A percentile compares a stretch with the other conserved stretches of the same genome.
Conservation (phyloP, 805 yeast genomes). For the Komagataella phaffii region DNA sequence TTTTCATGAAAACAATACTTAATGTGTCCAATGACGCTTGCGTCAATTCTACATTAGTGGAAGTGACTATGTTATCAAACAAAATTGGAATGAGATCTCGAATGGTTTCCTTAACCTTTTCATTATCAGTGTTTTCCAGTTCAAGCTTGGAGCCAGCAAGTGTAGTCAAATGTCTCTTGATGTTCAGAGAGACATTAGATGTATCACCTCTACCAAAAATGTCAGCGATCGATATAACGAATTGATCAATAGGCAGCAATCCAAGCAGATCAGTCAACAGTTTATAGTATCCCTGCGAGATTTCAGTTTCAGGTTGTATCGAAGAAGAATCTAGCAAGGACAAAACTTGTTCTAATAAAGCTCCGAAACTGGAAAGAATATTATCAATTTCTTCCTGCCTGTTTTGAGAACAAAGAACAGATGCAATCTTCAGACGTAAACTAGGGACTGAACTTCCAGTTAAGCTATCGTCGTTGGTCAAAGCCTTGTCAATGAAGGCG, state of each 20-base stretch:
- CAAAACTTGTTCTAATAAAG: neutral
- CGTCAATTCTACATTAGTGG: constrained; percentile 32
- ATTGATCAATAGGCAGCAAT: constrained; percentile 63
- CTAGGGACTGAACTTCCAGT: constrained; percentile 25
- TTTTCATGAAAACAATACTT: constrained; percentile 48
- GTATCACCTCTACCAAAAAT: constrained; percentile 20
- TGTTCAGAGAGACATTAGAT: constrained; percentile 27
- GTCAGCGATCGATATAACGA: constrained; percentile 44
- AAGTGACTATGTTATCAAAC: constrained; percentile 21
- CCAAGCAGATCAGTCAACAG: constrained; percentile 52
- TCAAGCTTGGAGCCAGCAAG: constrained; percentile 60
- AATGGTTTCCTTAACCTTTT: constrained; percentile 36
- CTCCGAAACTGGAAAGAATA: neutral
- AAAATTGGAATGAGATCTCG: constrained; percentile 35
- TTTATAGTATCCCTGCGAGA: constrained; percentile 31
- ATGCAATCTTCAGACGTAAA: constrained; percentile 23
- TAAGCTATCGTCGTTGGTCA: constrained; percentile 19
- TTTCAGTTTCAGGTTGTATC: constrained; percentile 24
- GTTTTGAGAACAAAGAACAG: constrained; percentile 8
- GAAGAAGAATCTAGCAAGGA: neutral
- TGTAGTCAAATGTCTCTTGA: constrained; percentile 47
- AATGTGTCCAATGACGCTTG: constrained; percentile 63
- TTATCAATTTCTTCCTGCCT: neutral
- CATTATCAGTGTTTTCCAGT: constrained; percentile 42
- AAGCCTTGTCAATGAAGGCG: constrained; percentile 37